Percentiles rank a stretch among this genome's conserved stretches.
These are phyloP conservation scores for Rhizopogon vinicolor DNA, from an alignment of 768 basidiomycete species.

Conservation along the genomic window DNA sequence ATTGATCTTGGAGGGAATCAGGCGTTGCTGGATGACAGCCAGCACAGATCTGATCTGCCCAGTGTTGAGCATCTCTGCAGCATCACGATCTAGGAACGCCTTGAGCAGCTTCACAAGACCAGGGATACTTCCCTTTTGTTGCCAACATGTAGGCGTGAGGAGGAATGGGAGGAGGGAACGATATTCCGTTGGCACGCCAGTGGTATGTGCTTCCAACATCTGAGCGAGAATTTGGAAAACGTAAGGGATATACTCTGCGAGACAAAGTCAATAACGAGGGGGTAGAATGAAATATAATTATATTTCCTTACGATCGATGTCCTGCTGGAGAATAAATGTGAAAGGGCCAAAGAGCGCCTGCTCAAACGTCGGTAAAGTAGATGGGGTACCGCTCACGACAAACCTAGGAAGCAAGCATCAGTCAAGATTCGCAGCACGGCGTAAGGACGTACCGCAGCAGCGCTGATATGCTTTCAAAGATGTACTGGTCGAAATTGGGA, in stretches of 20 bases:
- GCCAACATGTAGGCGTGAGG: constrained; percentile 84
- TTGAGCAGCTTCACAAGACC: constrained; percentile 86
- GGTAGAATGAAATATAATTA: neutral
- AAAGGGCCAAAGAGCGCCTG: constrained; percentile 80
- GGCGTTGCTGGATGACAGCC: constrained; percentile 85
- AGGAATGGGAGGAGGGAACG: constrained; percentile 75
- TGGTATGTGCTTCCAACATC: constrained; percentile 80
- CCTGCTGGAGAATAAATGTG: constrained; percentile 82
- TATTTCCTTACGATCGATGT: constrained; percentile 74
- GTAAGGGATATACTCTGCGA: constrained; percentile 91
- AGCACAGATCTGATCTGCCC: constrained; percentile 77
- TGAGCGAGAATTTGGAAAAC: constrained; percentile 96
- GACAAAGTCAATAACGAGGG: neutral
- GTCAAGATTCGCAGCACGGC: constrained; percentile 1
- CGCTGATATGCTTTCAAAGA: constrained; percentile 95
- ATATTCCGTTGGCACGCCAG: constrained; percentile 70
- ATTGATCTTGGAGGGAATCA: constrained; percentile 83
- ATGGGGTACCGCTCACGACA: constrained; percentile 65
- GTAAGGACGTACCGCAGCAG: constrained; percentile 64
- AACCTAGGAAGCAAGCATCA: constrained; percentile 46
- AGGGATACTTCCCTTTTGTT: constrained; percentile 91
- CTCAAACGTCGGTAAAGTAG: constrained; percentile 74
- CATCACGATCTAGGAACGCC: constrained; percentile 76
- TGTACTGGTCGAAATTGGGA: constrained; percentile 95
- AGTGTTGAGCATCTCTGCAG: constrained; percentile 55